Percentiles rank a stretch among this genome's conserved stretches.
These are phyloP conservation scores for Domatiomyces globalis DNA, from an alignment of 2,329 filamentous ascomycete species.

Conservation along the genomic window DNA sequence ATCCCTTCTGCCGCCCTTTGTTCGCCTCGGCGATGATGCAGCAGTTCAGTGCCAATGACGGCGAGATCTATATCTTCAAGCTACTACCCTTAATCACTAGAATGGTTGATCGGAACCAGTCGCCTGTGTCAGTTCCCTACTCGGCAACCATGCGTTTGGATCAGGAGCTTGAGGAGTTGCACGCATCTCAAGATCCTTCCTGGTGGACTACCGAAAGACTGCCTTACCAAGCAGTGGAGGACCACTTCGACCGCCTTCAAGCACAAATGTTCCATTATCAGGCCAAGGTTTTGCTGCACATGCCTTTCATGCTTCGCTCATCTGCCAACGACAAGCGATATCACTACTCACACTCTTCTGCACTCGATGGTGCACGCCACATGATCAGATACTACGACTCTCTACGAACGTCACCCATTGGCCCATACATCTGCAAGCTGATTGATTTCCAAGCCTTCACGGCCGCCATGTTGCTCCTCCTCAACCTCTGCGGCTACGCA, in stretches of 20 bases:
- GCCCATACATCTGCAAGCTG: conserved; percentile 31
- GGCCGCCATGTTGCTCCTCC: conserved; percentile 30
- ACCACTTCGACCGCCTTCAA: conserved; percentile 23
- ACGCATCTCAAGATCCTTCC: conserved; percentile 20
- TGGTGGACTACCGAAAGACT: conserved; percentile 21
- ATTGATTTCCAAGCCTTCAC: conserved; percentile 37
- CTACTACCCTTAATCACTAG: conserved; percentile 26
- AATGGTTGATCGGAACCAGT: conserved; percentile 31
- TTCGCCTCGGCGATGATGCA: conserved; percentile 5
- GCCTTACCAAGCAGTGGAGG: conserved; percentile 16
- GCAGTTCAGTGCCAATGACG: conserved; percentile 4
- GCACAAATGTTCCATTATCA: conserved; percentile 30
- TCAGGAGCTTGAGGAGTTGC: conserved; percentile 26
- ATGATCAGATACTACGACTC: conserved; percentile 27
- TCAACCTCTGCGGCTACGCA: conserved; percentile 28
- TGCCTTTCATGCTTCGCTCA: conserved; percentile 33
- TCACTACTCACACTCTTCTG: conserved; percentile 26
- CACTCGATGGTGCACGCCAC: conserved; percentile 30
- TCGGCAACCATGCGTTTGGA: conserved; percentile 29
- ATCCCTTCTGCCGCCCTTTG: conserved; percentile 22
- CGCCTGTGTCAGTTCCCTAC: conserved; percentile 24
- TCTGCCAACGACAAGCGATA: conserved; percentile 25
- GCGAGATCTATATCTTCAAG: conserved; percentile 22
- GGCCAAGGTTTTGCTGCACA: conserved; percentile 29
- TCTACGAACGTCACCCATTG: conserved; percentile 20